Evolutionary conservation across 306 rosid genomes (phyloP), one percentile per base, ranked within the genome.

Genomic region (Benincasa hispida): DNA sequence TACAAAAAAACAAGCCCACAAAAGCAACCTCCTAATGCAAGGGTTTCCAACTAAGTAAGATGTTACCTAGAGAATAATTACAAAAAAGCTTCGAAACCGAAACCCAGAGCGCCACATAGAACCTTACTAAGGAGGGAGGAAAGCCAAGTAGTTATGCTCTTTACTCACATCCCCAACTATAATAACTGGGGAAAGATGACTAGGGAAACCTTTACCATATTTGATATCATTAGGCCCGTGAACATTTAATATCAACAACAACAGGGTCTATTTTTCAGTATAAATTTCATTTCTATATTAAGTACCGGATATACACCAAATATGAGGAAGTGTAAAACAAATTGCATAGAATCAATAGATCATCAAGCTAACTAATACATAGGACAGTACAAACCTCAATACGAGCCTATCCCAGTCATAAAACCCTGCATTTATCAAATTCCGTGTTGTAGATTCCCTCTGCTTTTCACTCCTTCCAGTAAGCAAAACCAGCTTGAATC

Each of bases 381-480:
- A 1, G 34, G 48, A 7, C 19, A 19, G 18, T 55, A 82, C 78
- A 82, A 68, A 94, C 99, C 98, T 89, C 79, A 93, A 78, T 70
- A 91, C 77, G 79, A 94, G 96, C 77, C 87, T 81, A 76, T 94
- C 84, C 96, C 99, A 94, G 55, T 83, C 89, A 60, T 65, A 79
- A 77, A 89, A 85, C 12, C 99, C 99, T 14, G 87, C 92, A 66
- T 82, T 80, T 79, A 73, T 87, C 84, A 94, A 83, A 87, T 94
- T 94, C 77, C 89, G 88, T 32, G 83, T 75, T 6, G 97, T 94
- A 75, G 69, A 74, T 79, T 59, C 61, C 81, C 96, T 81, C 34
- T 87, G 96, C 30, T 76, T 77, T 79, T 94, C 99, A 7, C 81
- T 79, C 70, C 97, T 83, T 28, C 98, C 98, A n/a, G 97, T 94